These are phyloP conservation scores for Penicillium alfredii DNA, from an alignment of 495 filamentous ascomycete genomes.

Conservation along the genomic window DNA sequence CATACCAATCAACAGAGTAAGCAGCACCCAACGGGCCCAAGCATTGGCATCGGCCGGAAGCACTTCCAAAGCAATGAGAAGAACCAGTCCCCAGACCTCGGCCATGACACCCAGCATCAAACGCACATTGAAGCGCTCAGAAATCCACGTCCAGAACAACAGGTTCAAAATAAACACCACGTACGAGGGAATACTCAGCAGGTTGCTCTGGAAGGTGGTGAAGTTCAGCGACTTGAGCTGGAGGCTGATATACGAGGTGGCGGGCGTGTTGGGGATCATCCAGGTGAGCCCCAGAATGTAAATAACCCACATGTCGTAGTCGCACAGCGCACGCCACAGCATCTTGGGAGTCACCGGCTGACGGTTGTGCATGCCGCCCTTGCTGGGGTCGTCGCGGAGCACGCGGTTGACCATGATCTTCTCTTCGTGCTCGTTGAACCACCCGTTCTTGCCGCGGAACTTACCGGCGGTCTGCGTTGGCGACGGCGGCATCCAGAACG, in stretches of 20 bases:
- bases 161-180: slow-evolving; percentile 42
- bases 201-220: slow-evolving; percentile 59
- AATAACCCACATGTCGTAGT: slow-evolving; percentile 69
- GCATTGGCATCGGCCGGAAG: slow-evolving; percentile 30
- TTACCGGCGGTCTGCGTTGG: slow-evolving; percentile 64
- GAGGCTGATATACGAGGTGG: slow-evolving; percentile 56
- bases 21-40: slow-evolving; percentile 50
- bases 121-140: slow-evolving; percentile 48
- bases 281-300: slow-evolving; percentile 57
- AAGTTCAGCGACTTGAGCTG: slow-evolving; percentile 56
- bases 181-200: slow-evolving; percentile 61
- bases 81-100: slow-evolving; percentile 52
- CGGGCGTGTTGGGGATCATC: slow-evolving; percentile 48
- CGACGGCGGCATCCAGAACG: slow-evolving; percentile 62
- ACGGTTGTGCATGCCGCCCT: slow-evolving; percentile 55
- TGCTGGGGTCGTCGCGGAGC: slow-evolving; percentile 67
- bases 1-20: slow-evolving; percentile 49
- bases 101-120: slow-evolving; percentile 45
- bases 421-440: slow-evolving; percentile 63
- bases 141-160: slow-evolving; percentile 46
- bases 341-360: slow-evolving; percentile 53
- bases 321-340: slow-evolving; percentile 53
- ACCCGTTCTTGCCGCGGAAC: slow-evolving; percentile 66
- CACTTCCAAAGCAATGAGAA: slow-evolving; percentile 45
- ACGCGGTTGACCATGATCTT: slow-evolving; percentile 68